A percentile compares a stretch with the other conserved stretches of the same genome.
Conservation (phyloP, 1,284 basidiomycete genomes). For the Rhizoctonia solani region DNA sequence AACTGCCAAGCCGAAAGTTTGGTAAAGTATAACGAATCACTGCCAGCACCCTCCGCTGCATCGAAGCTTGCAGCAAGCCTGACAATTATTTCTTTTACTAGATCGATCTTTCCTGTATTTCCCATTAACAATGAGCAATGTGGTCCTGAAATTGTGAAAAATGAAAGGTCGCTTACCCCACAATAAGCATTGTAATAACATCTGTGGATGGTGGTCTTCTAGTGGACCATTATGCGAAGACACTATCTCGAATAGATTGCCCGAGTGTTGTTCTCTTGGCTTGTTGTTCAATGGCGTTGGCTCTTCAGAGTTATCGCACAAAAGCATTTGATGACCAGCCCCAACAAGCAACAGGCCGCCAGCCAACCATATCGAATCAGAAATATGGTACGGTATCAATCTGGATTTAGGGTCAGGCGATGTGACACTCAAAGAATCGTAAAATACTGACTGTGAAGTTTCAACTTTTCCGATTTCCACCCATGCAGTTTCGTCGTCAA, state of each 20-base stretch:
- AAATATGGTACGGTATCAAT: conserved; percentile 75
- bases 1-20: conserved; percentile 34
- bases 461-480: conserved; percentile 72
- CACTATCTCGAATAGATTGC: conserved; percentile 78
- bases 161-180: conserved; percentile 67
- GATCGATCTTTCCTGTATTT: conserved; percentile 69
- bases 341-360: conserved; percentile 76
- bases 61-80: conserved; percentile 59
- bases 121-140: not conserved
- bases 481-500: conserved; percentile 81
- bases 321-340: conserved; percentile 75
- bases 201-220: conserved; percentile 87
- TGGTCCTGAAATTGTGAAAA: not conserved
- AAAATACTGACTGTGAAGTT: conserved; percentile 59
- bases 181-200: conserved; percentile 86
- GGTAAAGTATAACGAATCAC: conserved; percentile 41
- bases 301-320: conserved; percentile 58
- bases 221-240: conserved; percentile 82
- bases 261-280: conserved; percentile 42
- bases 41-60: conserved; percentile 42
- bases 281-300: not conserved
- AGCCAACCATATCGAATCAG: conserved; percentile 85
- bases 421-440: not conserved
- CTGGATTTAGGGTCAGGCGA: conserved; percentile 47
- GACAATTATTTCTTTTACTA: conserved; percentile 80